Evolutionary conservation across 177 flowering plant genomes (phyloP).

Genomic region (Vitis hybrid): DNA sequence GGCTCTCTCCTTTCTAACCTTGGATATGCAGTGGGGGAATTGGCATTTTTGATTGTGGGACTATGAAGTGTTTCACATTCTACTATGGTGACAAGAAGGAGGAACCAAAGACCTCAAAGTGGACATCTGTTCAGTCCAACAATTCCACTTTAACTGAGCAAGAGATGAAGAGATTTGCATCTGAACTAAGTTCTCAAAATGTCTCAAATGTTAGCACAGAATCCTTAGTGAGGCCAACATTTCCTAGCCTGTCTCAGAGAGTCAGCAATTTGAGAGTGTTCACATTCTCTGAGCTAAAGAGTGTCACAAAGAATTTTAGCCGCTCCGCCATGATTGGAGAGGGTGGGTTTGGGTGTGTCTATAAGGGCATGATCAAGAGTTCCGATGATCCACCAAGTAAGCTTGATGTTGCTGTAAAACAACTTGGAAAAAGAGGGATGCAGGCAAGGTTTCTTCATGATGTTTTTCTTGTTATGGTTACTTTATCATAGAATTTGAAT

Average conservation of each 20-base stretch:
- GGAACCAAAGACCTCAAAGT: conserved; percentile 44
- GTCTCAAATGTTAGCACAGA: conserved; percentile 61
- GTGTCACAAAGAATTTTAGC: conserved; percentile 74
- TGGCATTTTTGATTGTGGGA: too few species aligned
- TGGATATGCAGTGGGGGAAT: too few species aligned
- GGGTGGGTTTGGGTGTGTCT: conserved; percentile 97
- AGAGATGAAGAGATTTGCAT: conserved; percentile 28
- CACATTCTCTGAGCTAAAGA: conserved; percentile 67
- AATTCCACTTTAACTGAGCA: conserved; percentile 20
- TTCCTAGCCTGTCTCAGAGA: conserved; percentile 50
- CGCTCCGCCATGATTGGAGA: conserved; percentile 81
- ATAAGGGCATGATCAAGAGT: conserved; percentile 54
- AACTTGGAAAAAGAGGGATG: conserved; percentile 57
- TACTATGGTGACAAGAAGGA: conserved; percentile 47
- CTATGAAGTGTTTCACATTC: conserved; percentile 71
- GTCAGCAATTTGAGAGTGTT: conserved; percentile 75
- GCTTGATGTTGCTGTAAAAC: conserved; percentile 73
- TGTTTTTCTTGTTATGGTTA: too few species aligned
- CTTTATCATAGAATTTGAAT: too few species aligned
- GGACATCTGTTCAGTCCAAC: conserved; percentile 27
- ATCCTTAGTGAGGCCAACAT: conserved; percentile 43
- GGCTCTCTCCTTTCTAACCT: too few species aligned
- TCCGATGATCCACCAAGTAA: conserved; percentile 53
- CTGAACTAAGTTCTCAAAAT: conserved; percentile 65
- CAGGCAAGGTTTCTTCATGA: conserved; percentile 38